Evolutionary conservation across 78 protist species (phyloP).

Genomic region (Guillardia theta): DNA sequence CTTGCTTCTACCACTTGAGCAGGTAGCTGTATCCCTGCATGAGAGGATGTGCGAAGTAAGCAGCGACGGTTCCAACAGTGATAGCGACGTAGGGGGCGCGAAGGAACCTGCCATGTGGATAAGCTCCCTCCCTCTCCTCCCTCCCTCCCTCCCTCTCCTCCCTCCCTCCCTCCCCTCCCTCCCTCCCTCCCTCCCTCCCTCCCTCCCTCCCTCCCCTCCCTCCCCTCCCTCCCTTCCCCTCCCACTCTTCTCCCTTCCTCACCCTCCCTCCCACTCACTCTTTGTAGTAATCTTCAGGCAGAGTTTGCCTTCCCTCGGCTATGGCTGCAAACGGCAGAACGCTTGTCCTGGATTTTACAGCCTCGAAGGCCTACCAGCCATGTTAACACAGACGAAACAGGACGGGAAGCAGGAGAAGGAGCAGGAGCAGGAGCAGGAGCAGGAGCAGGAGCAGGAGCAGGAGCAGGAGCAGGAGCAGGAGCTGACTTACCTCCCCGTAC

Average conservation of each 20-base stretch:
- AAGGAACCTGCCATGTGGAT: background rate
- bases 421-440: background rate
- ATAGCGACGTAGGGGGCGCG: background rate
- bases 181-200: background rate
- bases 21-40: background rate
- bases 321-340: background rate
- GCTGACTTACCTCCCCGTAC: background rate
- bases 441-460: background rate
- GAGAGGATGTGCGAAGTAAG: background rate
- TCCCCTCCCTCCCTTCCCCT: background rate
- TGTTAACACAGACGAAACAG: background rate
- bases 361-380: background rate
- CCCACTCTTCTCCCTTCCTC: background rate
- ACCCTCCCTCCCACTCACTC: background rate
- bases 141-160: background rate
- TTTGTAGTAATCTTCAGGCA: background rate
- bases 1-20: slow-evolving; percentile 2
- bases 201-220: background rate
- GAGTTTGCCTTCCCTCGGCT: background rate
- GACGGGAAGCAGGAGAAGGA: background rate
- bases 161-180: background rate
- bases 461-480: background rate
- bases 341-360: background rate
- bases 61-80: background rate
- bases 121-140: background rate